phyloP scores from a whole-genome alignment of 176 grass and related monocot genomes.

The Ensete ventricosum region DNA sequence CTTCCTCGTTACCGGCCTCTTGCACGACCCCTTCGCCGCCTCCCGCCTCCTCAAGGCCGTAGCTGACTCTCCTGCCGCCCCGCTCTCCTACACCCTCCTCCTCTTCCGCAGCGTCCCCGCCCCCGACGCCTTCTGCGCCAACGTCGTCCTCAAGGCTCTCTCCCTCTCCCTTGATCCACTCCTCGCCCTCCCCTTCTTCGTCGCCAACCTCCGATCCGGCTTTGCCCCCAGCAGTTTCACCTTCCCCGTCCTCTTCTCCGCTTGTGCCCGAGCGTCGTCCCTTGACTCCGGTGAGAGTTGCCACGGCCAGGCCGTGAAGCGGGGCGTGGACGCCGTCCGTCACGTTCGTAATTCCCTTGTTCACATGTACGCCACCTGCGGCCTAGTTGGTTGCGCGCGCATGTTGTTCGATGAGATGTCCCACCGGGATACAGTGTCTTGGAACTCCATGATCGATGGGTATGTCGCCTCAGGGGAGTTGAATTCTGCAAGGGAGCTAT shows the following conservation, averaged over 20 bases:
- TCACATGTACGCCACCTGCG: constrained; percentile 36
- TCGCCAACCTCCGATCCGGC: constrained; percentile 22
- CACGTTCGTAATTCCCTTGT: constrained; percentile 45
- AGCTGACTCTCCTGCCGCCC: constrained; percentile 4
- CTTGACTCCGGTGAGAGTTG: not conserved
- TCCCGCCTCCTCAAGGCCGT: constrained; percentile 26
- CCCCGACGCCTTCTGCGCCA: constrained; percentile 27
- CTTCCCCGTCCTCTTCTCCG: constrained; percentile 30
- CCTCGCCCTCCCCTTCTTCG: constrained; percentile 26
- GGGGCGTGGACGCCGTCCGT: constrained; percentile 29
- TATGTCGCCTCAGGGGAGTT: constrained; percentile 8
- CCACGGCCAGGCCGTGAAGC: constrained; percentile 34
- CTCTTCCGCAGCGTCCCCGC: constrained; percentile 19
- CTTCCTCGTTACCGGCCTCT: constrained; percentile 29
- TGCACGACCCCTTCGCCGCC: constrained; percentile 28
- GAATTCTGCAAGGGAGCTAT: constrained; percentile 24
- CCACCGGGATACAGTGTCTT: constrained; percentile 32
- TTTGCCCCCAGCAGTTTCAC: constrained; percentile 19
- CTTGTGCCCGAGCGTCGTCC: constrained; percentile 6
- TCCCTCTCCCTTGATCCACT: constrained; percentile 8
- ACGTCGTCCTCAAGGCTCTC: constrained; percentile 24
- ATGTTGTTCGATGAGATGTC: constrained; percentile 51
- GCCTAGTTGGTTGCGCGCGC: constrained; percentile 16
- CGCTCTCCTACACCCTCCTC: constrained; percentile 17
- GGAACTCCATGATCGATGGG: constrained; percentile 42